Conservation (phyloP, 768 basidiomycete genomes). For the Pisolithus microcarpus region DNA sequence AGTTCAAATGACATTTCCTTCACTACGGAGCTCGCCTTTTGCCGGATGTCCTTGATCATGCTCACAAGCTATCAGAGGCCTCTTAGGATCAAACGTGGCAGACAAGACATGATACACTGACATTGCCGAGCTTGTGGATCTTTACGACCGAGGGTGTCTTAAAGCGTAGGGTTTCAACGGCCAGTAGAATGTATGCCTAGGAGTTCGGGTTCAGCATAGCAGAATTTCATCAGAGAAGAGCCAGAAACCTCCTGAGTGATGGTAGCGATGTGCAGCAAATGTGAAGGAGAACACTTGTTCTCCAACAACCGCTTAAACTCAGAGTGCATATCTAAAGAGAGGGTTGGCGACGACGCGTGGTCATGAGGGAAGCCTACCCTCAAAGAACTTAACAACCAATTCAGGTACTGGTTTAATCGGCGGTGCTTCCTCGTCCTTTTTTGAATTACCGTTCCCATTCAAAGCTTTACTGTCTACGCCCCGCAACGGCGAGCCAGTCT, state of each 20-base stretch:
- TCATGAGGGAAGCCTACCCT: constrained; percentile 34
- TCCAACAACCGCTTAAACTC: constrained; percentile 43
- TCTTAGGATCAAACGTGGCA: constrained; percentile 2
- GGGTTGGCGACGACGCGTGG: background rate
- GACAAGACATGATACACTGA: constrained; percentile 29
- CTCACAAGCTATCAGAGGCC: constrained; percentile 47
- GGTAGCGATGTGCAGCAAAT: constrained; percentile 65
- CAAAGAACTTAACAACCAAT: constrained; percentile 51
- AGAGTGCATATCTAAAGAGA: constrained; percentile 41
- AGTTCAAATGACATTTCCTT: constrained; percentile 53
- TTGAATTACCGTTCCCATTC: constrained; percentile 36
- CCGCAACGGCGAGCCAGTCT: constrained; percentile 61
- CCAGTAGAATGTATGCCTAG: constrained; percentile 68
- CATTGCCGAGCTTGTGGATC: constrained; percentile 64
- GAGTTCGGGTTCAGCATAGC: constrained; percentile 1
- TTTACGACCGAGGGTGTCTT: constrained; percentile 63
- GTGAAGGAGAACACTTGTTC: constrained; percentile 36
- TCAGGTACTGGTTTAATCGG: constrained; percentile 56
- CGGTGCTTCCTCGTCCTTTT: constrained; percentile 69
- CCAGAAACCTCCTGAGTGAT: constrained; percentile 63
- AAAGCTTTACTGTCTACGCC: constrained; percentile 43
- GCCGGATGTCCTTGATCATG: constrained; percentile 56
- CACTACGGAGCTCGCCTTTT: constrained; percentile 43
- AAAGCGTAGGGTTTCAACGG: constrained; percentile 66
- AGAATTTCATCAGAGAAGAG: background rate